Base-by-base conservation (phyloP, 148 eudicot species). In the Spergularia bocconei region DNA sequence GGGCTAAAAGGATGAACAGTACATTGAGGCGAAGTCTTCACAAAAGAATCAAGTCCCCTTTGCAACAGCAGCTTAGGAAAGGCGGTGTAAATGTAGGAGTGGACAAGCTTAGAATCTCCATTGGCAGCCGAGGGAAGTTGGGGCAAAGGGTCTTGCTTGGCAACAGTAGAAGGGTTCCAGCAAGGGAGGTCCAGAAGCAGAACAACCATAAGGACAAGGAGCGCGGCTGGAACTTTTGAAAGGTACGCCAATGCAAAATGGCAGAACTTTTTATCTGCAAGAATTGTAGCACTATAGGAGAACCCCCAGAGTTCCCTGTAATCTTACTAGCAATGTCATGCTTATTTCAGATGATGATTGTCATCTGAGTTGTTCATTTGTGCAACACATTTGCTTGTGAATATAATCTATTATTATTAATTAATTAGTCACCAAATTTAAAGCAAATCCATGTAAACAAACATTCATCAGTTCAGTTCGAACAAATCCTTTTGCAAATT, bases 91-190 rank as follows among this genome's bases (percentile, higher is more conserved):
- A 81, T 78, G 90, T 90, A 17, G 95, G 90, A 11, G 80, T 78
- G 84, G 97, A 94, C 64, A 91, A 90, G 83, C 86, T 90, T 38
- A 82, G 98, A 77, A 87, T 91, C n/a, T 94, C 98, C 0, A 90
- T 94, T 65, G 92, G 92, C 17, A 78, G 86, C 54, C 85, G 97
- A 56, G 93, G 91, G 63, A 88, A 84, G 78, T 63, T 77, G 76
- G 90, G 88, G 25, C 90, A 86, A 47, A 84, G 91, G 81, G 83
- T 85, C 5, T 71, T 87, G 23, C 86, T 78, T 70, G 86, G 88
- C 19, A 87, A 52, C 73, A 81, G 82, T 47, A 87, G 86, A 77
- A 72, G 91, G 73, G 77, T 55, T 7, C 72, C 64, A 53, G 52
- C 50, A 39, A 85, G 75, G 67, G 96, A 91, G 36, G 73, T 39